A percentile compares a stretch with the other conserved stretches of the same genome.
Evolutionary conservation across 768 basidiomycete species (phyloP).

Genomic region (Boletus sp.): DNA sequence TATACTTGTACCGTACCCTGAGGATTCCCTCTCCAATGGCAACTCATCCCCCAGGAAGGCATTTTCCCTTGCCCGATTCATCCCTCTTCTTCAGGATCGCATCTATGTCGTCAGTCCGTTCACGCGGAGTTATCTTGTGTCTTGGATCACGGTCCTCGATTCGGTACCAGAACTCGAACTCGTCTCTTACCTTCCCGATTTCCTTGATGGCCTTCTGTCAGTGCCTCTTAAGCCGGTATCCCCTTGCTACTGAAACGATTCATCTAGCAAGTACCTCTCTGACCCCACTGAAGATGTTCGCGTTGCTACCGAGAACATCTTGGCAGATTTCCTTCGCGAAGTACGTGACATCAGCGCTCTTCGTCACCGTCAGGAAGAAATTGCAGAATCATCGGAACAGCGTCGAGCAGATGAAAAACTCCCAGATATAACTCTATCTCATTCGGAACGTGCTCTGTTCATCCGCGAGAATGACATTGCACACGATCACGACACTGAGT

Average conservation of each 20-base stretch:
- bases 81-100: conserved; percentile 88
- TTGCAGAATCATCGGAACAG: conserved; percentile 39
- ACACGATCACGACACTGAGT: conserved; percentile 41
- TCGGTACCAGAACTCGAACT: conserved; percentile 96
- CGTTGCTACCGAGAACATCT: conserved; percentile 83
- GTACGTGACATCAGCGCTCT: conserved; percentile 83
- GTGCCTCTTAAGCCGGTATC: conserved; percentile 28
- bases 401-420: conserved; percentile 51
- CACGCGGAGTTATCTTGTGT: conserved; percentile 93
- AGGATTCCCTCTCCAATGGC: conserved; percentile 35
- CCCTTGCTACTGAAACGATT: conserved; percentile 4
- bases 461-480: conserved; percentile 46
- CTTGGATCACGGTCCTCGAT: conserved; percentile 94
- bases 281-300: conserved; percentile 94
- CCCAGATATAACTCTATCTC: conserved; percentile 57
- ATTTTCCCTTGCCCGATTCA: conserved; percentile 92
- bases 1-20: conserved; percentile 65
- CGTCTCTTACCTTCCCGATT: conserved; percentile 91
- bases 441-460: conserved; percentile 56
- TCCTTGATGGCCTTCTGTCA: conserved; percentile 90
- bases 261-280: conserved; percentile 82
- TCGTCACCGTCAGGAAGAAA: conserved; percentile 61
- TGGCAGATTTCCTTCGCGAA: conserved; percentile 89
- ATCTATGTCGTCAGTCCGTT: conserved; percentile 96
- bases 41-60: conserved; percentile 58